These are phyloP conservation scores for Umbellularia californica DNA, from an alignment of 164 flowering plant genomes.

Conservation along the genomic window DNA sequence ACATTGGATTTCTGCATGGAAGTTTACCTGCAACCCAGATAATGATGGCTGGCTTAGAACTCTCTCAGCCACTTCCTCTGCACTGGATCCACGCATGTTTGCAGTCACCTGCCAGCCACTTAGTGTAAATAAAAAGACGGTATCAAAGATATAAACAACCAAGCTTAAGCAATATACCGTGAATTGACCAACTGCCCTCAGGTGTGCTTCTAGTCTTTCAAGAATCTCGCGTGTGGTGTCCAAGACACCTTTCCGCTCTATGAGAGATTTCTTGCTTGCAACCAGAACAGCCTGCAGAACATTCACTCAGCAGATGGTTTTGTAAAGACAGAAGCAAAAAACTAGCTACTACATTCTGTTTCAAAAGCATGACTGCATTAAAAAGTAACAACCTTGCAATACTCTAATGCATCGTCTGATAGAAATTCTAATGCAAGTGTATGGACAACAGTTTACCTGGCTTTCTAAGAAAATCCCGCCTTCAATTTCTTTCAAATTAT, in stretches of 20 bases:
- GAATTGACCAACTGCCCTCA: constrained; percentile 81
- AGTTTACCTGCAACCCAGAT: constrained; percentile 80
- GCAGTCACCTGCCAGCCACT: constrained; percentile 65
- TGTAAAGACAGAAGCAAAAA: background rate
- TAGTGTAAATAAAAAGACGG: constrained; percentile 6
- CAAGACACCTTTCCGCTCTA: constrained; percentile 57
- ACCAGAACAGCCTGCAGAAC: constrained; percentile 78
- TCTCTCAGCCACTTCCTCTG: constrained; percentile 84
- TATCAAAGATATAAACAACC: background rate
- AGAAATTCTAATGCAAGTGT: background rate
- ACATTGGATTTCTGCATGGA: background rate
- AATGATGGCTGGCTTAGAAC: constrained; percentile 71
- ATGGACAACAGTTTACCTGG: constrained; percentile 49
- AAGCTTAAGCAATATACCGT: constrained; percentile 38
- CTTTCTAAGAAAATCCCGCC: constrained; percentile 88
- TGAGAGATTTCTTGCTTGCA: constrained; percentile 74
- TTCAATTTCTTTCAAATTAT: constrained; percentile 92
- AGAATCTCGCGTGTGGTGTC: constrained; percentile 84
- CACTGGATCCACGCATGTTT: constrained; percentile 89
- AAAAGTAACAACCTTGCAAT: background rate
- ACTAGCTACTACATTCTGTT: background rate
- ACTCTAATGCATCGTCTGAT: background rate
- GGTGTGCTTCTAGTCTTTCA: constrained; percentile 94
- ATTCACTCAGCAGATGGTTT: background rate
- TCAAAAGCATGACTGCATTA: too few species aligned